phyloP scores from a whole-genome alignment of 2,329 filamentous ascomycete species.

The Claviceps maximensis region DNA sequence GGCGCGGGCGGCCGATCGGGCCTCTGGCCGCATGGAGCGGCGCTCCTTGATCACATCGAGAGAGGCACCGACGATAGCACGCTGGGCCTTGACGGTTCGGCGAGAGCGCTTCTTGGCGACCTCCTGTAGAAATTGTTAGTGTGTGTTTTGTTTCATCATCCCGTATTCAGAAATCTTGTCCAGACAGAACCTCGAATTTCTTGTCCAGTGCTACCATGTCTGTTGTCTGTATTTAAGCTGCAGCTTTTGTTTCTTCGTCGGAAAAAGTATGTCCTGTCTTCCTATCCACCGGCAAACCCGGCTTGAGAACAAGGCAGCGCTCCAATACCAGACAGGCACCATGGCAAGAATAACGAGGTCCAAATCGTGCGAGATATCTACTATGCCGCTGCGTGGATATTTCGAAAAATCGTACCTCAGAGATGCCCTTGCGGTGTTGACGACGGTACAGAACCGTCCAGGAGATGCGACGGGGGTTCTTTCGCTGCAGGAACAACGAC shows the following conservation, averaged over 20 bases:
- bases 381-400: not conserved
- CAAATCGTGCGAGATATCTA: not conserved
- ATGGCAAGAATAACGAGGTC: not conserved
- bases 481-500: constrained; percentile 99
- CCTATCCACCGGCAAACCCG: no score
- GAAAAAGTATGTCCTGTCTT: no score
- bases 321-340: not conserved
- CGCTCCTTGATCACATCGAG: constrained; percentile 99
- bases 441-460: constrained; percentile 98
- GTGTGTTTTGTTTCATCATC: not conserved
- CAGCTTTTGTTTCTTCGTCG: not conserved
- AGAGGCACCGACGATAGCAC: constrained; percentile 96
- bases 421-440: constrained; percentile 99
- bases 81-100: constrained; percentile 96
- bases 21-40: constrained; percentile 87
- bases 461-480: constrained; percentile 98
- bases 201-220: not conserved
- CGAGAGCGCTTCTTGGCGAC: constrained; percentile 99
- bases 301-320: not conserved
- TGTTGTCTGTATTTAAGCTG: not conserved
- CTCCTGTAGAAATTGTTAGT: constrained; percentile 56
- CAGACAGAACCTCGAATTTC: not conserved
- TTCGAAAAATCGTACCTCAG: constrained; percentile 62
- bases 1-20: constrained; percentile 77
- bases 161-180: not conserved